These are phyloP conservation scores for Cyberlindnera galapagoensis DNA, from an alignment of 805 yeast species.

Conservation along the genomic window DNA sequence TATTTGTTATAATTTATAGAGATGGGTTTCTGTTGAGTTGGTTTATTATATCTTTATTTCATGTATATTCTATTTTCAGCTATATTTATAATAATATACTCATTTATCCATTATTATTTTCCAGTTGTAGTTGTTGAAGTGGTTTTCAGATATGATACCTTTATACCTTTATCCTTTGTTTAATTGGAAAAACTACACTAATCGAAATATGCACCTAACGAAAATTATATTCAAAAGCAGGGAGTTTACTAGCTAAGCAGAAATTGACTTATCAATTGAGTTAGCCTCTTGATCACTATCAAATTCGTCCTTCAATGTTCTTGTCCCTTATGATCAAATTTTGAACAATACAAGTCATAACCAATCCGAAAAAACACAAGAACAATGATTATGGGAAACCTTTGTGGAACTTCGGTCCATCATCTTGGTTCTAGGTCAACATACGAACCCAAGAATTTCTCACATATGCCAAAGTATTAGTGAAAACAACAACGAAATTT, in stretches of 20 bases:
- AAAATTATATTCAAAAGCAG: no score
- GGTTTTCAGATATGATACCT: no score
- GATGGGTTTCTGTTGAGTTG: not conserved
- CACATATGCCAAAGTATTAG: slow-evolving; percentile 37
- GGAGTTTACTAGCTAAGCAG: no score
- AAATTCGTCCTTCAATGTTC: no score
- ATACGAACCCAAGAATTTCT: slow-evolving; percentile 32
- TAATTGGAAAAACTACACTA: no score
- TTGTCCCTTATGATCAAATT: slow-evolving; percentile 3
- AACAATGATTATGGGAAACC: slow-evolving; percentile 38
- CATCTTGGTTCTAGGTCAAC: slow-evolving; percentile 32
- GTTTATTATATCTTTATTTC: not conserved
- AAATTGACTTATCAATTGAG: no score
- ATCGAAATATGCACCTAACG: no score
- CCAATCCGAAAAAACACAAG: slow-evolving; percentile 3
- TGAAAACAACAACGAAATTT: slow-evolving; percentile 31
- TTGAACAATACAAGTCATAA: not conserved
- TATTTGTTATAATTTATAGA: no score
- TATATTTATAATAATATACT: not conserved
- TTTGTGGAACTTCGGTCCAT: slow-evolving; percentile 30
- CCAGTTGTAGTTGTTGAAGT: no score
- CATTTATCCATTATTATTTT: no score
- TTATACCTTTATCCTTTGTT: no score
- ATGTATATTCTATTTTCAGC: not conserved
- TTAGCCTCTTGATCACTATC: no score